These are phyloP conservation scores for Rhodotorula sp. DNA, from an alignment of 1,284 basidiomycete genomes.

Conservation along the genomic window DNA sequence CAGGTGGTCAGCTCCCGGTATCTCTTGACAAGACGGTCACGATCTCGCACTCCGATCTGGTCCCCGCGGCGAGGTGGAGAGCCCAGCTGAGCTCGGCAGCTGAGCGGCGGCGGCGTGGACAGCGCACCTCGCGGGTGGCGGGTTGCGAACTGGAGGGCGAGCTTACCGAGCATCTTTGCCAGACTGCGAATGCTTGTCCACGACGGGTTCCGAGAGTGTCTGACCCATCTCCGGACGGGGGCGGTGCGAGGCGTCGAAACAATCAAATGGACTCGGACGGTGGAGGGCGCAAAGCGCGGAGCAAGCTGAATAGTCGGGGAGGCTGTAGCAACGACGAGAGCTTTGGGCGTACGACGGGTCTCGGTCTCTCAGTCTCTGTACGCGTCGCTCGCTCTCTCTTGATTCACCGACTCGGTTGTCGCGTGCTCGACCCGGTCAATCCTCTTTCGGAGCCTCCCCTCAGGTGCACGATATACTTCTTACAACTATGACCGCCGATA, in stretches of 20 bases:
- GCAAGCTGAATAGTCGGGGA: background rate
- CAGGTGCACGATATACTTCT: background rate
- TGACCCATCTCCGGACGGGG: constrained; percentile 47
- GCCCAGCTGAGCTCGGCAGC: background rate
- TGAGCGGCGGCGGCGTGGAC: background rate
- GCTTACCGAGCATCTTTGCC: constrained; percentile 62
- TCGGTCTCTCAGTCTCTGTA: no score
- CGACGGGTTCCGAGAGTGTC: constrained; percentile 61
- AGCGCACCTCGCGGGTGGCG: background rate
- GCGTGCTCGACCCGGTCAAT: no score
- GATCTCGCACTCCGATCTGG: background rate
- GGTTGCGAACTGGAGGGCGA: background rate
- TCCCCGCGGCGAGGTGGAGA: background rate
- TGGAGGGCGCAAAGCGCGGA: background rate
- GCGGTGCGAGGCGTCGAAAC: background rate
- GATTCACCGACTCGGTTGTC: no score
- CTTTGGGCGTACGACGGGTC: no score
- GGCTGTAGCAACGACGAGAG: no score
- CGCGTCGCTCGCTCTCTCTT: no score
- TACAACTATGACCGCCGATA: background rate
- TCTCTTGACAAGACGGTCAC: no score
- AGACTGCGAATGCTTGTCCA: constrained; percentile 75
- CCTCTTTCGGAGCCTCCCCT: background rate
- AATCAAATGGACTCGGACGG: background rate
- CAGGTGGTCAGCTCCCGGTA: no score